A percentile compares a stretch with the other conserved stretches of the same genome.
These are phyloP conservation scores for Chalciporus piperatus DNA, from an alignment of 768 basidiomycete species.

Conservation along the genomic window DNA sequence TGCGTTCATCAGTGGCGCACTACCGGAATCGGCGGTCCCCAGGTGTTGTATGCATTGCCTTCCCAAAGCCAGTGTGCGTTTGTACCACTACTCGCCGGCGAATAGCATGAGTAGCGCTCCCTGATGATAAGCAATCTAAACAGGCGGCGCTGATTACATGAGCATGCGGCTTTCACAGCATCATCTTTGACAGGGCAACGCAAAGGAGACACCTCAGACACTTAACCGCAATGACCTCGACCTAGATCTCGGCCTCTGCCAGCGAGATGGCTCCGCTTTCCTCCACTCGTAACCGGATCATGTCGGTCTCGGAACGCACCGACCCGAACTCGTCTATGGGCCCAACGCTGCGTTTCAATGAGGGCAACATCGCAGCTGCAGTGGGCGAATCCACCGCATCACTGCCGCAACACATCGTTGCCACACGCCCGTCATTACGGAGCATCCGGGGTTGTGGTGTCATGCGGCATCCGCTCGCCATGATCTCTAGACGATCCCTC, in stretches of 20 bases:
- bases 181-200: too few relatives aligned
- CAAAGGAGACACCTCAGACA: too few relatives aligned
- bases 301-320: conserved; percentile 29
- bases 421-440: conserved; percentile 67
- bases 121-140: too few relatives aligned
- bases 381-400: conserved; percentile 37
- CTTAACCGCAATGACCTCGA: too few relatives aligned
- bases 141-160: too few relatives aligned
- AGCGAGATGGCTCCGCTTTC: conserved; percentile 67
- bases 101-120: too few relatives aligned
- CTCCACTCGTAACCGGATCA: conserved; percentile 55
- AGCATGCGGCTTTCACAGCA: too few relatives aligned
- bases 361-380: conserved; percentile 21
- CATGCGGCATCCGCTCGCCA: conserved; percentile 59
- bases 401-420: conserved; percentile 57
- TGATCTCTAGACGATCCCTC: conserved; percentile 68
- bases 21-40: too few relatives aligned
- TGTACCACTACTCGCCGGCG: too few relatives aligned
- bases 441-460: conserved; percentile 50
- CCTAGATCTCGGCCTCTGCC: conserved; percentile 60
- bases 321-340: conserved; percentile 38
- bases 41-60: too few relatives aligned
- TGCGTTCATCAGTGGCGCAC: too few relatives aligned
- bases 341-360: conserved; percentile 20
- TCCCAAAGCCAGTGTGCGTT: too few relatives aligned